Evolutionary conservation across 2,329 filamentous ascomycete genomes (phyloP).

Genomic region (Cytospora paraplurivora): DNA sequence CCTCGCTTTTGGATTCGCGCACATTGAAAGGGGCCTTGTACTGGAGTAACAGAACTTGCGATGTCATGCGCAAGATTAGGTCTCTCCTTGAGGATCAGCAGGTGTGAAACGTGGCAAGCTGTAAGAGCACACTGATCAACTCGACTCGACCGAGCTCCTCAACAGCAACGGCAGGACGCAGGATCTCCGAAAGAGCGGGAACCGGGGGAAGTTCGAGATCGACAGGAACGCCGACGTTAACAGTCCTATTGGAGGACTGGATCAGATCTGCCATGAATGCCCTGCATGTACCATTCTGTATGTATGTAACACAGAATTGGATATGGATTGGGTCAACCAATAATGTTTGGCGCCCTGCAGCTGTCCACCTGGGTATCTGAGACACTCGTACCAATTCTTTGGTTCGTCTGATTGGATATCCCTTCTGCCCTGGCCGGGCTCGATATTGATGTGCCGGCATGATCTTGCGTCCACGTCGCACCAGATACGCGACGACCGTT

Average conservation of each 20-base stretch:
- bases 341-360: constrained; percentile 8
- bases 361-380: neutral
- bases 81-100: constrained; percentile 37
- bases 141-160: constrained; percentile 51
- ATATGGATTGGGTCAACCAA: neutral
- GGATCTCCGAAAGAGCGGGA: constrained; percentile 44
- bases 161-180: constrained; percentile 39
- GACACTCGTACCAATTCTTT: neutral
- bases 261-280: neutral
- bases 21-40: neutral
- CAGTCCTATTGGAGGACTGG: constrained; percentile 33
- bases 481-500: constrained; percentile 29
- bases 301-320: constrained; percentile 5
- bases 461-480: constrained; percentile 20
- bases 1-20: neutral
- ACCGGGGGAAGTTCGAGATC: constrained; percentile 43
- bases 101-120: constrained; percentile 32
- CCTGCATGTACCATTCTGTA: no score
- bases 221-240: constrained; percentile 44
- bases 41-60: constrained; percentile 32
- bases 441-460: constrained; percentile 2
- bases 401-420: neutral
- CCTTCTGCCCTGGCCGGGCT: neutral
- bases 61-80: constrained; percentile 37
- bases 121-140: constrained; percentile 39